Evolutionary conservation across 2,329 filamentous ascomycete species (phyloP).

Genomic region (Beauveria brongniartii): DNA sequence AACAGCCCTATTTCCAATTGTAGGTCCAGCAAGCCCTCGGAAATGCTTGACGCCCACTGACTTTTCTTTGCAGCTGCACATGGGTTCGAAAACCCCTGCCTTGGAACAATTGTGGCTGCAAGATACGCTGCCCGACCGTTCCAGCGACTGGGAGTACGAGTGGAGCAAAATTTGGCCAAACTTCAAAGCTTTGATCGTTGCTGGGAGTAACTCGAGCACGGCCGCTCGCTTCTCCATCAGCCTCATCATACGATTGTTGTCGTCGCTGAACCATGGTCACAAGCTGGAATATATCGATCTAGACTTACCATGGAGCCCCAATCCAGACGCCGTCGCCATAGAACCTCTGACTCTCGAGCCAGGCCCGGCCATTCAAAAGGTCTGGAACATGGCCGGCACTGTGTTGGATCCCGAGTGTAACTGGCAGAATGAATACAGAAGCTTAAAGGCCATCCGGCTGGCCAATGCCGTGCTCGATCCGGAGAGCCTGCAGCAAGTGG

Average conservation of each 20-base stretch:
- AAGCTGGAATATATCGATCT: constrained; percentile 25
- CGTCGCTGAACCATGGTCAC: constrained; percentile 21
- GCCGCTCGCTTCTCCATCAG: constrained; percentile 5
- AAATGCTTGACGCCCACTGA: neutral
- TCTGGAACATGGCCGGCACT: constrained; percentile 8
- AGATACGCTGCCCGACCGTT: constrained; percentile 17
- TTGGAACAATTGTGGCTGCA: constrained; percentile 26
- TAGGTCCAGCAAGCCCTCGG: constrained; percentile 10
- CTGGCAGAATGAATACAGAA: constrained; percentile 8
- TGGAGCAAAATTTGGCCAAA: constrained; percentile 21
- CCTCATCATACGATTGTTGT: constrained; percentile 13
- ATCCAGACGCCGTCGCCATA: constrained; percentile 1
- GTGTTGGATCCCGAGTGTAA: neutral
- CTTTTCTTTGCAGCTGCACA: constrained; percentile 18
- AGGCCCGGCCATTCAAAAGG: constrained; percentile 1
- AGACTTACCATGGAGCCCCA: constrained; percentile 17
- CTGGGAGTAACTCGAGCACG: constrained; percentile 14
- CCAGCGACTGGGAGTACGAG: constrained; percentile 11
- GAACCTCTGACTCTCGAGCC: constrained; percentile 3
- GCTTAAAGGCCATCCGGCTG: constrained; percentile 19
- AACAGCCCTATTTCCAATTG: constrained; percentile 14
- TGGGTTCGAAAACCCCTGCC: constrained; percentile 20
- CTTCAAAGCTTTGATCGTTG: constrained; percentile 23
- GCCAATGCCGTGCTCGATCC: constrained; percentile 19
- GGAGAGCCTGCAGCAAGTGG: constrained; percentile 16